Evolutionary conservation across 2,329 filamentous ascomycete genomes (phyloP), one percentile per base, ranked within the genome.

Genomic region (Zymoseptoria passerinii): DNA sequence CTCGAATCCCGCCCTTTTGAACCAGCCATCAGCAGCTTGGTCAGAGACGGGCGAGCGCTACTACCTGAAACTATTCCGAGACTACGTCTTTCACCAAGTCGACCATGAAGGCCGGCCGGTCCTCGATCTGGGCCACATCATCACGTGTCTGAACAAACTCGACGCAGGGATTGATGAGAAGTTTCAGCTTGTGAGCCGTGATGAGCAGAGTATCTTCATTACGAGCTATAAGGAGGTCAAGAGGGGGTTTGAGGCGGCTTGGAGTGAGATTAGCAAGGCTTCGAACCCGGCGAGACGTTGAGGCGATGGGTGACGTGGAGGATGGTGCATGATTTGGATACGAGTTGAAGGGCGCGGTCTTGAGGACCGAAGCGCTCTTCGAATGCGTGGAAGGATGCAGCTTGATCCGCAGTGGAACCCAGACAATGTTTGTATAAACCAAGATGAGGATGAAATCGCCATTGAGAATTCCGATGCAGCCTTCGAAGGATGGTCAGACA

Each of bases 1-100:
- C 27, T 62, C 55, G 20, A 68, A 70, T 66, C 57, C 70, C 48
- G 61, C 64, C 27, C 54, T 66, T 7, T 62, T 69, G 9, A 71
- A 71, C 55, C 67, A 72, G 56, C 65, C 68, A 19, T 69, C 68
- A 5, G 60, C 65, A 13, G 63, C 70, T 3, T 99, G 94, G 92
- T 89, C 90, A 4, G 92, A 97, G 73, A 94, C 89, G 52, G 92
- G 92, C 27, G 90, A 96, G 68, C 84, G 92, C 28, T 97, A 96
- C 72, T 88, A 90, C 71, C 80, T 99, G 63, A 96, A 96, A 75
- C 81, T 99, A 8, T 97, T 97, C 78, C 84, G 94, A 53, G 94
- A 99, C 74, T 97, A 95, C 68, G 90, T 96, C 48, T 99, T 97
- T 75, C 94, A 99, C 73, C 92, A 95, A 69, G 91, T 96, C 10